Percentiles rank a stretch among this genome's conserved stretches.
Conservation (phyloP, 768 basidiomycete genomes). For the Kwoniella dejecticola region DNA sequence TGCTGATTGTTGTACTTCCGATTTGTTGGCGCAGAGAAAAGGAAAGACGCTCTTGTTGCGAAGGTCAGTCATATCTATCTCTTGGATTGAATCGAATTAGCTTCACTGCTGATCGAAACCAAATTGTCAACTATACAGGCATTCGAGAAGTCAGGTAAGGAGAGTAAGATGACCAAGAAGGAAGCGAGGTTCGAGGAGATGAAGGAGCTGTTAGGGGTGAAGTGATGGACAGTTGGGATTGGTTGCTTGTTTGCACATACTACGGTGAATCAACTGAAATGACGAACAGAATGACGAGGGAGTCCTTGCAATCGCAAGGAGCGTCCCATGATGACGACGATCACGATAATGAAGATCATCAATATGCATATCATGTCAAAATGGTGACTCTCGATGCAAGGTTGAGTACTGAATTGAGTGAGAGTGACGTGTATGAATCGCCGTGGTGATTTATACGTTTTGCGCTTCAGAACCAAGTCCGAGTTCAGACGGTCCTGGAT, state of each 20-base stretch:
- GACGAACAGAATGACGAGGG: no score
- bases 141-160: constrained; percentile 75
- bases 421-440: no score
- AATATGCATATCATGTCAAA: no score
- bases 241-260: no score
- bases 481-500: not conserved
- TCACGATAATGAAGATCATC: no score
- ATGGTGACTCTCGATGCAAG: no score
- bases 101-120: not conserved
- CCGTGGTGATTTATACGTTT: no score
- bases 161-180: constrained; percentile 73
- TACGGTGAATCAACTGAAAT: no score
- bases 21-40: constrained; percentile 62
- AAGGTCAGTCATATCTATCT: constrained; percentile 59
- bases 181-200: constrained; percentile 79
- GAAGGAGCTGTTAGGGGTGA: constrained; percentile 40
- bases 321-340: no score
- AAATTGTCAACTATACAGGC: constrained; percentile 60
- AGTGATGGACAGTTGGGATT: not conserved
- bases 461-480: no score
- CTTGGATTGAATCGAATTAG: constrained; percentile 7
- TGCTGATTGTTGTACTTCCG: not conserved
- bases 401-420: no score
- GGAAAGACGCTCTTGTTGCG: constrained; percentile 75
- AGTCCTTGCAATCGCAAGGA: no score